Evolutionary conservation across 176 grass and related monocot genomes (phyloP).

Genomic region (Alopecurus myosuroides): DNA sequence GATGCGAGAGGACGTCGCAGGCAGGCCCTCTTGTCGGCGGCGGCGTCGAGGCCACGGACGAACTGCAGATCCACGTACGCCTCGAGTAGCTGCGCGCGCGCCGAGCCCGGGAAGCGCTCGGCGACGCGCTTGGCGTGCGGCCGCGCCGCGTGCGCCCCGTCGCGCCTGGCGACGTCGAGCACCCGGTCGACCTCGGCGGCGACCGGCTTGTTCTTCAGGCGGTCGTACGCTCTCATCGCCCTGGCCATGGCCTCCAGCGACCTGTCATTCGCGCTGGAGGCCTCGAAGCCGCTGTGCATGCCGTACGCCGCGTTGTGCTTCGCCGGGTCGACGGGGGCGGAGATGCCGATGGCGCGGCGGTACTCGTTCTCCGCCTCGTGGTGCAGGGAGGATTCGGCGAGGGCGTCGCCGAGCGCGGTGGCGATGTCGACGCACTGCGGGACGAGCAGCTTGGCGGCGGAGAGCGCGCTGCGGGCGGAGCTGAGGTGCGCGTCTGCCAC

Average conservation of each 20-base stretch:
- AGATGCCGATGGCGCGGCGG: neutral
- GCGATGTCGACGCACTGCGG: conserved; percentile 30
- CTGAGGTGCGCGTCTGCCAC: neutral
- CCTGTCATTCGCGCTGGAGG: neutral
- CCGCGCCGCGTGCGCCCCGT: neutral
- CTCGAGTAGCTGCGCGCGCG: conserved; percentile 13
- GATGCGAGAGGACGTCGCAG: conserved; percentile 21
- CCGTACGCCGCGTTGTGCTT: conserved; percentile 9
- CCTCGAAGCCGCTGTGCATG: neutral
- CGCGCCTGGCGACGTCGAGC: neutral
- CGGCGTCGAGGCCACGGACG: conserved; percentile 14
- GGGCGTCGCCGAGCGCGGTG: conserved; percentile 4
- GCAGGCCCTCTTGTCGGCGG: conserved; percentile 25
- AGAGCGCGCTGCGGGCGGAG: neutral
- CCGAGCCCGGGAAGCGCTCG: neutral
- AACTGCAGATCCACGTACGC: conserved; percentile 27
- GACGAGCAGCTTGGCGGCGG: neutral
- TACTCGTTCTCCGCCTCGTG: conserved; percentile 4
- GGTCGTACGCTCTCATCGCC: neutral
- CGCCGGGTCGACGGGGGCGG: conserved; percentile 13
- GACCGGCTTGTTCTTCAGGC: conserved; percentile 1
- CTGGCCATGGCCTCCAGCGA: neutral
- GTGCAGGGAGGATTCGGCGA: neutral
- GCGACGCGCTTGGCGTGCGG: neutral
- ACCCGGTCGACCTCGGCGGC: neutral